phyloP scores from a whole-genome alignment of 345 rosid genomes.

The Sonneratia alba region DNA sequence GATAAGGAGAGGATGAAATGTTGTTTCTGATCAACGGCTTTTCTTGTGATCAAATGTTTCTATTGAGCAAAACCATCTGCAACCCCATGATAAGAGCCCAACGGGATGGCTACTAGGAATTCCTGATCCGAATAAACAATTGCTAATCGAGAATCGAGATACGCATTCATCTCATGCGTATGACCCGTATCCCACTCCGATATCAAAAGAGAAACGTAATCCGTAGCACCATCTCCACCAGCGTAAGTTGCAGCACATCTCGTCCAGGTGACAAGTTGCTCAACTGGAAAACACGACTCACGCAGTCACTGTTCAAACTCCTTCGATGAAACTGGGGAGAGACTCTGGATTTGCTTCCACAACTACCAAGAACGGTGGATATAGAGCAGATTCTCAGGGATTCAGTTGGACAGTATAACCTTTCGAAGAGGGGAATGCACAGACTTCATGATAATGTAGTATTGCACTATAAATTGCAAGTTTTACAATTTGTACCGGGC shows the following conservation, averaged over 20 bases:
- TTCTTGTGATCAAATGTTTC: not conserved
- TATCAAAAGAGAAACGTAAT: not conserved
- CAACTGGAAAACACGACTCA: not conserved
- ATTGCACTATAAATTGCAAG: not conserved
- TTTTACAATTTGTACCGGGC: not conserved
- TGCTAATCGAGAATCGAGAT: not conserved
- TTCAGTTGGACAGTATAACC: not conserved
- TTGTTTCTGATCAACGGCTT: too few relatives aligned
- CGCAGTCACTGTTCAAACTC: not conserved
- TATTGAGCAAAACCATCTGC: not conserved
- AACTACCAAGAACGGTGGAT: not conserved
- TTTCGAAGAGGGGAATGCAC: not conserved
- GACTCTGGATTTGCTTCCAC: not conserved
- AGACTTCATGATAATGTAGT: not conserved
- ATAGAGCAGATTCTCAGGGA: not conserved
- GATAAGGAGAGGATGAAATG: not conserved
- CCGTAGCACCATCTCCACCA: not conserved
- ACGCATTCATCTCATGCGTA: not conserved
- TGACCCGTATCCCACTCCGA: not conserved
- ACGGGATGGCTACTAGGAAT: not conserved
- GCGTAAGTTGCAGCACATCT: not conserved
- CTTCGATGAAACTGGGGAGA: not conserved
- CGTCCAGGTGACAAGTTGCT: not conserved
- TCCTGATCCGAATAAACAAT: not conserved
- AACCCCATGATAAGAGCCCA: not conserved